phyloP scores from a whole-genome alignment of 345 rosid genomes.

The Lepidium didymum region DNA sequence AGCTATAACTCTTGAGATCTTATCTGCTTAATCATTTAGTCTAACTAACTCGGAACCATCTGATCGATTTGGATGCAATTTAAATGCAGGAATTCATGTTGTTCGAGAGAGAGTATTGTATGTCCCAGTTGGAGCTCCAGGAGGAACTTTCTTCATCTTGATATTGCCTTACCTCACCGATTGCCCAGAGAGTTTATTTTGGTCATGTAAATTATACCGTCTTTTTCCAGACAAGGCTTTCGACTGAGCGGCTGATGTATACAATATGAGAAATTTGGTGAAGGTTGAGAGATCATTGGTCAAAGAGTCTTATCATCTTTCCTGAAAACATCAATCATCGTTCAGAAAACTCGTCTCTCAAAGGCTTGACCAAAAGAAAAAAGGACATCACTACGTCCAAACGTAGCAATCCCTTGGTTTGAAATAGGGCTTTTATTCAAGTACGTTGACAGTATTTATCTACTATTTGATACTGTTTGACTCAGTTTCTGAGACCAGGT shows the following conservation, averaged over 20 bases:
- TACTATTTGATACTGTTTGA: background rate
- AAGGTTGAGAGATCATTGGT: background rate
- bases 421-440: background rate
- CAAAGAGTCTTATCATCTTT: background rate
- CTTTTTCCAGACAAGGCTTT: background rate
- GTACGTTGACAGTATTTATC: background rate
- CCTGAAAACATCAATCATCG: background rate
- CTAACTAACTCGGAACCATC: background rate
- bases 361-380: background rate
- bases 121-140: conserved; percentile 63
- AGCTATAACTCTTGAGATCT: background rate
- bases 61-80: conserved; percentile 14
- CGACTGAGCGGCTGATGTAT: conserved; percentile 1
- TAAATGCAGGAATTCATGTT: conserved; percentile 67
- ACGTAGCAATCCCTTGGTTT: background rate
- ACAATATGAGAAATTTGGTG: background rate
- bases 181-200: background rate
- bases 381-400: background rate
- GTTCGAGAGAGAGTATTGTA: conserved; percentile 77
- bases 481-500: background rate
- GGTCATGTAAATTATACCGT: conserved; percentile 1
- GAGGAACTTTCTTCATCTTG: conserved; percentile 39
- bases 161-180: conserved; percentile 7
- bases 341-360: background rate
- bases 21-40: background rate